Base-by-base conservation (phyloP, 23 red algal species). In the Gracilaria caudata region DNA sequence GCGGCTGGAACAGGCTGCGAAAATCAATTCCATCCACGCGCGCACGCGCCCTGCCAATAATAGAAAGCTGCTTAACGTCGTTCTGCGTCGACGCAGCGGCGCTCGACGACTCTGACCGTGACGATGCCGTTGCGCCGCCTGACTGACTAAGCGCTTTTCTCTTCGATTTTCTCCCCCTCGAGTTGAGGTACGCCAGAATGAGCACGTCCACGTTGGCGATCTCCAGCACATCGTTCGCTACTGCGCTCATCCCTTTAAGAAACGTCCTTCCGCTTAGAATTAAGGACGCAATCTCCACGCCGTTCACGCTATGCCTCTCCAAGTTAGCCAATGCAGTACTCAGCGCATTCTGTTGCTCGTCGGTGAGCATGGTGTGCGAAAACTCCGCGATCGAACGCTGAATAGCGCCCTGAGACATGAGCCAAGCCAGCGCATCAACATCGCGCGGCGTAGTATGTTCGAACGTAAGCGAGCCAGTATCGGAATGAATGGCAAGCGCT, bases 401-500 rank as follows among this genome's bases (percentile, higher is more conserved):
- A 13, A 81, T 95, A 43, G 86, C 93, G 30, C 84, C 93, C 40
- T 70, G 43, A 2, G 66, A 49, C 80, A 95, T 86, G 30, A 95
- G 79, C 93, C 93, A 95, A 6, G 85, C 81, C 13, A 95, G 86
- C 59, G 79, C 79, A 23, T 49, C 68, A 10, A 78, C 93, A 56
- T 95, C 93, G n/a, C 93, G 86, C 12, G 60, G 2, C 2, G 93
- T 95, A 4, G 93, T 95, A 23, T 89, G 68, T 70, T 89, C 84
- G 51, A 81, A 95, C 16, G 93, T 95, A 24, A 95, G 76, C 16
- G 55, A 73, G 64, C 86, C 93, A 0, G 93, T 95, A 54, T 95
- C 93, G 5, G 93, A 85, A 72, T 95, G 93, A 73, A 95, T 95
- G 17, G 86, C 93, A 20, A 95, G 80, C 24, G 93, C 93, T 3